Evolutionary conservation across 164 flowering plant species (phyloP), one percentile per base, ranked within the genome.

Genomic region (Nymphaea colorata): DNA sequence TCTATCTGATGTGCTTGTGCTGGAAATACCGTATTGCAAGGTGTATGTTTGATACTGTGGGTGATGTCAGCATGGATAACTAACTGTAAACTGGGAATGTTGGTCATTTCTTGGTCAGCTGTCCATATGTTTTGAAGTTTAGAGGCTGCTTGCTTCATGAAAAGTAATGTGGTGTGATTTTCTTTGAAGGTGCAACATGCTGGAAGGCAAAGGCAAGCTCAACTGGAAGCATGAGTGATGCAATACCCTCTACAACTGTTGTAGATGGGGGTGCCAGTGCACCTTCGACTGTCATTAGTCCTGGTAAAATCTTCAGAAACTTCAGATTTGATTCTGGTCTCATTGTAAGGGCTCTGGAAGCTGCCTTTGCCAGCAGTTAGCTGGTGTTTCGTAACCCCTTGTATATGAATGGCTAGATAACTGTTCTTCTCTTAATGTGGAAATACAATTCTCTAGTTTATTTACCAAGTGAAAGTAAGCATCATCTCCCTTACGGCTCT

Each of bases 131-230:
- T 51, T 15, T 3, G 5, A 51, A 51, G 57, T 51, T 51, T 51
- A 51, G 1, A 25, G 36, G 15, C 8, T 3, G 14, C 57, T 51
- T 51, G 12, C 14, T 51, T 51, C 12, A 10, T 15, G 14, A 51
- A 51, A 51, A 51, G 14, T 51, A 51, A 10, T 51, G 57, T 8
- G 15, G 15, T 2, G 12, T 68, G 6, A 47, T 41, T 66, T 65
- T 6, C 51, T 71, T 53, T 75, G n/a, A 36, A 94, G 96, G 85
- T 59, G 59, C 83, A 5, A 81, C 74, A 47, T 81, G 88, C 44
- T 91, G 97, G 97, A 94, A 85, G 73, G 95, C 95, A 17, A 94
- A 86, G 79, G 78, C 66, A 68, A 77, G 79, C 69, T 80, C 87
- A 25, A 64, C 72, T 4, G 93, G 93, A 57, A 84, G 83, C 72